Conservation (phyloP, 805 yeast genomes). For the Candida argentea region DNA sequence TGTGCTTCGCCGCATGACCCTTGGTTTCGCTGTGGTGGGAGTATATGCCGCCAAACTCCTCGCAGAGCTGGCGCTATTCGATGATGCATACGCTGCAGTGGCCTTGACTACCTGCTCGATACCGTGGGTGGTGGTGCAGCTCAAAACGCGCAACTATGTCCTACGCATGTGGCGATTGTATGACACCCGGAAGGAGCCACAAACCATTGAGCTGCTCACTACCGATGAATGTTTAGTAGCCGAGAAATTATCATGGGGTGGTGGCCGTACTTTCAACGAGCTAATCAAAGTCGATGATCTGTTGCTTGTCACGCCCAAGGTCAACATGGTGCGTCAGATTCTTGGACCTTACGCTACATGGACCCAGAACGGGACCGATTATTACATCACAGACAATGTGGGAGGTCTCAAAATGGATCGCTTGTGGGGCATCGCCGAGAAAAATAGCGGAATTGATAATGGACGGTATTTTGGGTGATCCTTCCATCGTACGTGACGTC, state of each 20-base stretch:
- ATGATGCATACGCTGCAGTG: constrained; percentile 36
- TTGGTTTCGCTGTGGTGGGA: constrained; percentile 54
- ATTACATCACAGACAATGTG: constrained; percentile 58
- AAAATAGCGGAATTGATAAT: constrained; percentile 53
- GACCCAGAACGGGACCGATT: constrained; percentile 31
- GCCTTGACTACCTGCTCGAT: constrained; percentile 40
- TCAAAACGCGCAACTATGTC: constrained; percentile 56
- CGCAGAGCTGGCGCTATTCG: constrained; percentile 42
- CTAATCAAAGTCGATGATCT: constrained; percentile 34
- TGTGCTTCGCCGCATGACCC: constrained; percentile 48
- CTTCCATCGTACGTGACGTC: no score
- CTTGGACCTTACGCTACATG: constrained; percentile 23
- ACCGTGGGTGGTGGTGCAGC: constrained; percentile 43
- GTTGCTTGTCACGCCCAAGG: constrained; percentile 19
- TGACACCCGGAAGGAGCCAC: constrained; percentile 44
- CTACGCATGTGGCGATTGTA: constrained; percentile 63
- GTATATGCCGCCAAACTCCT: constrained; percentile 53
- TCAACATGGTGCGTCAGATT: constrained; percentile 4
- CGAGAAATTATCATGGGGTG: constrained; percentile 59
- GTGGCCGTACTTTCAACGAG: constrained; percentile 54
- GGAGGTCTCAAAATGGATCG: constrained; percentile 83
- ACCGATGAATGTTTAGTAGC: constrained; percentile 55
- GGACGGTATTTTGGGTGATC: constrained; percentile 52
- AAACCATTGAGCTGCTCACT: constrained; percentile 52
- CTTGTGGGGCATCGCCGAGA: constrained; percentile 74